These are phyloP conservation scores for Lagerstroemia speciosa DNA, from an alignment of 345 rosid species.

Conservation along the genomic window DNA sequence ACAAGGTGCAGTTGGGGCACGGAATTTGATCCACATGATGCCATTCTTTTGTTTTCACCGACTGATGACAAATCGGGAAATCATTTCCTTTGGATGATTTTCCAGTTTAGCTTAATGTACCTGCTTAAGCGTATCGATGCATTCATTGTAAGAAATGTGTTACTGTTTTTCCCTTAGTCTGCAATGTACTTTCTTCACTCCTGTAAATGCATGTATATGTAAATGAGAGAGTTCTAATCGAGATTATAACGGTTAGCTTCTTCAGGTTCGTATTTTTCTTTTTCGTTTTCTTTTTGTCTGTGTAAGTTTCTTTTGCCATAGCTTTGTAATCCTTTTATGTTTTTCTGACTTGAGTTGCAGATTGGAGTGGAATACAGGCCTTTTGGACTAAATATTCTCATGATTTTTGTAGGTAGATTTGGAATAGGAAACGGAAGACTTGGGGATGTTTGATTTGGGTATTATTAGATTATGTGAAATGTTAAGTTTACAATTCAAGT, in stretches of 20 bases:
- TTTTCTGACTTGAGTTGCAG: no score
- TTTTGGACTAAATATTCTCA: no score
- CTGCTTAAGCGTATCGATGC: slow-evolving; percentile 1
- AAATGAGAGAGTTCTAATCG: slow-evolving; percentile 12
- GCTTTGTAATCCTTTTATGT: neutral
- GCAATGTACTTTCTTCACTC: slow-evolving; percentile 3
- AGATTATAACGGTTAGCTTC: neutral
- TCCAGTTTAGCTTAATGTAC: neutral
- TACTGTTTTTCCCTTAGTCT: neutral
- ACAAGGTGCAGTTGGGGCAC: neutral
- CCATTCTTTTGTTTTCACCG: neutral
- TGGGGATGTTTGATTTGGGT: no score
- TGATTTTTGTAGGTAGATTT: no score
- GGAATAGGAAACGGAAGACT: no score
- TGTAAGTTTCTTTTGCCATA: neutral
- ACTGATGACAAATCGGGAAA: neutral
- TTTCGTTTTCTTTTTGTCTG: neutral
- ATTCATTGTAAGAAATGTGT: neutral
- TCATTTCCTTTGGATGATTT: neutral
- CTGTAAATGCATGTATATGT: slow-evolving; percentile 31
- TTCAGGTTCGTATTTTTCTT: neutral
- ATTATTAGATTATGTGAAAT: no score
- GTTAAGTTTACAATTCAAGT: no score
- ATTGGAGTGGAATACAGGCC: no score
- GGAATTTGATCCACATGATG: neutral